Evolutionary conservation across 306 rosid genomes (phyloP), one percentile per base, ranked within the genome.

Genomic region (Cotoneaster glaucophyllus): DNA sequence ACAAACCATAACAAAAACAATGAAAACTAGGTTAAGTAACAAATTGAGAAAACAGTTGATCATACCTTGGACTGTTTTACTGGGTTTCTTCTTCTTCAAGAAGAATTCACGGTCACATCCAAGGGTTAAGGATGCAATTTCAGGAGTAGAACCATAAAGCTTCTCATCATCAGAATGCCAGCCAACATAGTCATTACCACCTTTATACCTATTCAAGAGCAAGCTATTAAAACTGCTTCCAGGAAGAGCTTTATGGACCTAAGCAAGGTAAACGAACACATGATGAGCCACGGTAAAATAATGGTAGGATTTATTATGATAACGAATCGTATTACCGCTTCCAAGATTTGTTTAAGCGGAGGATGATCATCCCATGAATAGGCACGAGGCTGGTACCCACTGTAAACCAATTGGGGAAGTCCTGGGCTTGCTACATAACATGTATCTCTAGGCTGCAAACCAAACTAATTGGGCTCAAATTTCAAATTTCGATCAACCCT

Each of bases 131-230:
- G 98, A 92, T 64, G 96, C 98, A 73, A 92, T 95, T 77, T 95
- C 93, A 25, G 97, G 98, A 18, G 84, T 86, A 39, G 86, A 83
- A 29, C 96, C 97, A 79, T 95, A 95, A 50, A 95, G 84, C 79
- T 92, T 92, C 83, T 95, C 98, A 81, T 89, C 96, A 74, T 95
- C 98, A 77, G 98, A 83, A 84, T 95, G 98, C 98, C 98, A 95
- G 80, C 88, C 96, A 73, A 89, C 96, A 82, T 83, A 81, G 82
- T 95, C 97, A 77, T 85, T 84, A 69, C 98, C 97, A 74, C 90
- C 88, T 70, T 87, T 87, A 78, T 92, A 95, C 85, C 96, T 94
- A 82, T 94, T 90, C 65, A 94, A 74, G 67, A 94, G 88, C 74
- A 92, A 84, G 93, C 98, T 94, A 81, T 94, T 92, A 78, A 94